A percentile compares a stretch with the other conserved stretches of the same genome.
These are phyloP conservation scores for Hymenoscyphus fructigenus DNA, from an alignment of 2,329 filamentous ascomycete species.

Conservation along the genomic window DNA sequence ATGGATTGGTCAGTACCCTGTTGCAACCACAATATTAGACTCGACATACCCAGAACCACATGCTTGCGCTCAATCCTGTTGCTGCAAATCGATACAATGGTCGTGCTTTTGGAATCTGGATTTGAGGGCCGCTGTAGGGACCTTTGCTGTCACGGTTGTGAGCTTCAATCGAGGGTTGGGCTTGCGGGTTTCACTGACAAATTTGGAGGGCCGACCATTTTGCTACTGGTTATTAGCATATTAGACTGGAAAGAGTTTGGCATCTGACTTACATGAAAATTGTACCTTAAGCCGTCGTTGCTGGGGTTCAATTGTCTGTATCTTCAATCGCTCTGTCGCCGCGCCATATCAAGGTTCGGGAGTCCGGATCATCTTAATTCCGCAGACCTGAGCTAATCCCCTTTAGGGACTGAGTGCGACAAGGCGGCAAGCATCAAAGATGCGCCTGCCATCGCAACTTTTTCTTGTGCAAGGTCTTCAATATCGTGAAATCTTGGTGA, in stretches of 20 bases:
- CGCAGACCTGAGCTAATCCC: not conserved
- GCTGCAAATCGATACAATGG: constrained; percentile 82
- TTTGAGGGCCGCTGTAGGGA: constrained; percentile 46
- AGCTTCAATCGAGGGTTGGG: constrained; percentile 6
- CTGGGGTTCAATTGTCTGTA: not conserved
- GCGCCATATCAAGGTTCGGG: no score
- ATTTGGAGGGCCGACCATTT: constrained; percentile 1
- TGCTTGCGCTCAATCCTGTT: constrained; percentile 85
- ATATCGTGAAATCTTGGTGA: no score
- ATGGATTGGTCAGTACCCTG: constrained; percentile 23
- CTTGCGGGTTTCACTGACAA: not conserved
- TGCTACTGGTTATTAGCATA: not conserved
- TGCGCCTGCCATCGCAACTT: no score
- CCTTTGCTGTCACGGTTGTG: constrained; percentile 21
- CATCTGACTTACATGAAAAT: not conserved
- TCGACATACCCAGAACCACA: constrained; percentile 95
- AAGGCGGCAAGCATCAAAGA: no score
- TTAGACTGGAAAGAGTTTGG: not conserved
- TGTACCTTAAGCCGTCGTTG: not conserved
- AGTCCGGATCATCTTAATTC: no score
- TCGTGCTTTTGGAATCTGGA: constrained; percentile 59
- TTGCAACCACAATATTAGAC: not conserved
- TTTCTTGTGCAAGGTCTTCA: no score
- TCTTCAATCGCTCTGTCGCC: no score
- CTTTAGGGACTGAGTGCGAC: not conserved